Evolutionary conservation across 495 filamentous ascomycete species (phyloP), one percentile per base, ranked within the genome.

Genomic region (Penicillium alfredii): DNA sequence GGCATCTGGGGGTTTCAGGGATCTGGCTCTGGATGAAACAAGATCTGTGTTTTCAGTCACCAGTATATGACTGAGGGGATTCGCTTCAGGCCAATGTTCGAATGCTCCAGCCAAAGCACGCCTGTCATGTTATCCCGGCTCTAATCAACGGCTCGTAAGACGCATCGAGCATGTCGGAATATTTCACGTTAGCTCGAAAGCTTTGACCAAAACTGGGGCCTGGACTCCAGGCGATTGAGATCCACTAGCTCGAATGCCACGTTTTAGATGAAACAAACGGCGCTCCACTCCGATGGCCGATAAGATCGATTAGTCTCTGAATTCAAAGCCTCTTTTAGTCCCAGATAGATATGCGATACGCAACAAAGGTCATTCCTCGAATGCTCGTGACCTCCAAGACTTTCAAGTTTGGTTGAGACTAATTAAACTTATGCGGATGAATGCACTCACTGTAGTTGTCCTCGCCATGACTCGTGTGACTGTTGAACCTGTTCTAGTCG

Each of bases 241-340:
- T 14, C 42, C 42, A 42, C 38, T n/a, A n/a, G n/a, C n/a, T n/a
- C n/a, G n/a, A n/a, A 32, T 21, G 33, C 45, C 38, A 31, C 30
- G 14, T 37, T 40, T 32, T 30, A 47, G 12, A 38, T 51, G 51
- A 54, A 47, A 51, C 47, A 44, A 24, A 13, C 34, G 21, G 49
- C 40, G 12, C 15, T 45, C 51, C 43, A 46, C 38, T 26, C 24
- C 20, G 12, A 21, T 20, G 19, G 27, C 21, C 37, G 38, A 49
- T 53, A 43, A 49, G 41, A 35, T 37, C n/a, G n/a, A n/a, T n/a
- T n/a, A n/a, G n/a, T n/a, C n/a, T n/a, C n/a, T n/a, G n/a, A n/a
- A n/a, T n/a, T n/a, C n/a, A n/a, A n/a, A n/a, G n/a, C n/a, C n/a
- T n/a, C n/a, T n/a, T n/a, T n/a, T n/a, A n/a, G n/a, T n/a, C n/a